Evolutionary conservation across 2,329 filamentous ascomycete species (phyloP).

Genomic region (Monosporascus cannonballus): DNA sequence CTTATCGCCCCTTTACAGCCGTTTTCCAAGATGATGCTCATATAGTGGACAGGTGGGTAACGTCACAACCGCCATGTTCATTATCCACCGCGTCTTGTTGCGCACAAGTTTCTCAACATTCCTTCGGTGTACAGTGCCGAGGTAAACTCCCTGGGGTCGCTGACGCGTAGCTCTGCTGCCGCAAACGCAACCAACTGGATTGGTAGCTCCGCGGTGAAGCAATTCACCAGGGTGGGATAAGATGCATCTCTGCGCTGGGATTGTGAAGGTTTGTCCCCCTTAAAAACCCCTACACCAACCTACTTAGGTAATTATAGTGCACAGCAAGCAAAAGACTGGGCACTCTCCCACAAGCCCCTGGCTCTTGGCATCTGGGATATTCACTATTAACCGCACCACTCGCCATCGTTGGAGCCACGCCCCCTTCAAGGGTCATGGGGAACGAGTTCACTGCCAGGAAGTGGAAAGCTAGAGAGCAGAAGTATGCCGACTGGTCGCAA

Average conservation of each 20-base stretch:
- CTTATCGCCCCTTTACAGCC: constrained; percentile 8
- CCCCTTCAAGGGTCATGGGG: background rate
- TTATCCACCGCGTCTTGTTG: constrained; percentile 37
- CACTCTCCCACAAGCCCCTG: no score
- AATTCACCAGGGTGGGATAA: constrained; percentile 34
- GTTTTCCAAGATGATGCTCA: constrained; percentile 3
- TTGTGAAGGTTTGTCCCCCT: no score
- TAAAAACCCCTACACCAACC: no score
- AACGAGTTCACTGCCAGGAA: constrained; percentile 12
- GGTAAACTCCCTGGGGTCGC: constrained; percentile 35
- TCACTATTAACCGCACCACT: no score
- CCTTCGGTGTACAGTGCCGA: constrained; percentile 38
- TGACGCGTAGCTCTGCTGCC: constrained; percentile 35
- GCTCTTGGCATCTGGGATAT: no score
- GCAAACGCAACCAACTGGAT: constrained; percentile 40
- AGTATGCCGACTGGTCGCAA: constrained; percentile 14
- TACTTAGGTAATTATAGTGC: no score
- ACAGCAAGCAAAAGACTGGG: no score
- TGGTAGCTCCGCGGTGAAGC: constrained; percentile 34
- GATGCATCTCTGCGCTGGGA: no score
- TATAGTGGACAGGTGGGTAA: constrained; percentile 26
- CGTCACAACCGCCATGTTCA: constrained; percentile 35
- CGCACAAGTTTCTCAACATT: constrained; percentile 23
- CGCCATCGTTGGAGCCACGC: no score
- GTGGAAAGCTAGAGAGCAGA: constrained; percentile 15